Base-by-base conservation (phyloP, 1,284 basidiomycete genomes). In the Pterula multifida region DNA sequence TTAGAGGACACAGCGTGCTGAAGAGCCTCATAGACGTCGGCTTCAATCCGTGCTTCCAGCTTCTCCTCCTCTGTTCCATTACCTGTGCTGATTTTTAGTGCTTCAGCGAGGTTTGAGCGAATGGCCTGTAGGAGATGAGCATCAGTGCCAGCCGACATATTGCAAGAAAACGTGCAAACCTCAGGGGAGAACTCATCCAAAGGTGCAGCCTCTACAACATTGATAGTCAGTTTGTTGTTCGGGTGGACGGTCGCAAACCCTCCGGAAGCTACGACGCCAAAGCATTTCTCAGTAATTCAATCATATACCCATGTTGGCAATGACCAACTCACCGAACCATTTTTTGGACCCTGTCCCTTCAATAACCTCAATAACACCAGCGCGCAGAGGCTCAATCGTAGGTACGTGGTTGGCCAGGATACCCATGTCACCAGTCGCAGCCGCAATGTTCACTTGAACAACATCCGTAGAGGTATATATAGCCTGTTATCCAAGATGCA, bases 171-270 rank as follows among this genome's bases (percentile, higher is more conserved):
- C 3, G 44, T 28, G 61, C 73, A 35, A 56, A 90, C 90, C 75
- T 95, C 92, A 19, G 75, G 58, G 2, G 92, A 94, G 70, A 96
- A 98, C 50, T 85, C 75, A 55, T 96, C 93, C 28, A 99, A 72
- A 45, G 90, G 84, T 60, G 93, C 95, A 55, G 90, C 96, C 76
- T 98, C 96, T 50, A 98, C 85, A 55, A 88, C 92, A 70, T 98
- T 98, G 67, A 98, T 88, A 44, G 95, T 97, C 53, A 98, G 75
- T 60, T 79, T 84, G 79, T 98, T 99, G 75, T 94, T 93, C 49
- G 92, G 90, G 71, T 98, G 96, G 48, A 99, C 90, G 53, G 89
- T 97, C 51, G 96, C 95, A 65, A 99, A 98, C 53, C 96, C 96
- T 56, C 90, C 87, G 53, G 95, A 97, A 50, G 92, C 96, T 98